Base-by-base conservation (phyloP, 495 filamentous ascomycete species). In the Pyronema omphalodes region DNA sequence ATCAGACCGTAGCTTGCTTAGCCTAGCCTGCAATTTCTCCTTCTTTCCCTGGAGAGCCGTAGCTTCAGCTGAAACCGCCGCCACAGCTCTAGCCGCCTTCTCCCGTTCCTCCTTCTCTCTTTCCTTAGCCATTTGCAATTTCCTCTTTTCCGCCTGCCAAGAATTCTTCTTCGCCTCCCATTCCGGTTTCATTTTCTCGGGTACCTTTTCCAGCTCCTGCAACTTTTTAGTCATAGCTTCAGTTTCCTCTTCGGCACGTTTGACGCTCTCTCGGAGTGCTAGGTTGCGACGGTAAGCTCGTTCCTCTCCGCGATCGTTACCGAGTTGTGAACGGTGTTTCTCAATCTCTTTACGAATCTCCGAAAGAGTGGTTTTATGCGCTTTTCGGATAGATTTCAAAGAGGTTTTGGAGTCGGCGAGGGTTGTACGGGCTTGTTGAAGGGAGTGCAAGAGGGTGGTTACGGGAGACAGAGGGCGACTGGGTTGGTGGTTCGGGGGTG, bases 311-410 rank as follows among this genome's bases (percentile, higher is more conserved):
- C 62, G 63, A 35, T 66, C 63, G 56, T 61, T 62, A 45, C 56
- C 56, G n/a, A 52, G 29, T 12, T 65, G 48, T 17, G 56, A 62
- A 29, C 56, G 54, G 33, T 66, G 53, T 40, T 62, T 62, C 41
- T 66, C 63, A n/a, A 65, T 66, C 46, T 66, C 63, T 23, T 59
- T 62, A 15, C 63, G 63, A 44, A 66, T 52, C 33, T 65, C 63
- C 18, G 55, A 58, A 9, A 66, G 46, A 15, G 56, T 41, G 34
- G 55, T 50, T 57, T 65, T 66, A 44, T 66, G 63, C 7, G 57
- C 58, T 37, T 65, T 66, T 36, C 60, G 57, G 19, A 58, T 53
- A 5, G 55, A 52, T 37, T 66, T 66, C 29, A 66, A 36, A 12
- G 52, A 57, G 18, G 53, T 55, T 37, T 62, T 61, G 37, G 63